Base-by-base conservation (phyloP, 2,329 filamentous ascomycete species). In the Kalmusia sp. region DNA sequence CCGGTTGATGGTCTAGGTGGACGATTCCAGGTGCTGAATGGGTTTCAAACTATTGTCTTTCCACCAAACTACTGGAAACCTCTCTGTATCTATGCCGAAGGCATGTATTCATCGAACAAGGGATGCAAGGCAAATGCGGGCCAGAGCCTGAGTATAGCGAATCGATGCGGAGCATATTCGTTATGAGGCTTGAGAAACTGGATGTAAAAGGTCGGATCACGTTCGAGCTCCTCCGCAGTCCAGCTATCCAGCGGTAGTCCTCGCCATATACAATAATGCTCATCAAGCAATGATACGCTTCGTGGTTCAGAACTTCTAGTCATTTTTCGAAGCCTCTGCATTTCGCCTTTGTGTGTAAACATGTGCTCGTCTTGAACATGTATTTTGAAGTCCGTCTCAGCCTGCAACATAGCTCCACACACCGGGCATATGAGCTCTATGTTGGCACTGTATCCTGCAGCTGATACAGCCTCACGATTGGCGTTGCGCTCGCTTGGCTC, bases 131-230 rank as follows among this genome's bases (percentile, higher is more conserved):
- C 22, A 21, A 57, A 54, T 3, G 41, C 33, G 2, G 44, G 51
- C n/a, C 34, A 57, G 11, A 54, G 25, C 24, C 38, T 50, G 9
- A 57, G 47, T 15, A 54, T 49, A n/a, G 40, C 43, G 3, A 52
- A 14, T 11, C 44, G 43, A 21, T 51, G 40, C 2, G 38, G 38
- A 14, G 44, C 19, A 22, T 54, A 40, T 4, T 43, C 28, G 8
- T 38, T 21, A 25, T 34, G n/a, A 22, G 39, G 38, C 3, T 24
- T 34, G 34, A 40, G 49, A 24, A 41, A 31, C 19, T 27, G n/a
- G 14, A 53, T 22, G 30, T 51, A 43, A 22, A 37, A 24, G 15
- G 11, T 27, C 8, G 30, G 6, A 9, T 22, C 12, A 9, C 8
- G 21, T 2, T 17, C 12, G 11, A 22, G n/a, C n/a, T n/a, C n/a